These are phyloP conservation scores for Cryptomeria japonica DNA, from an alignment of 75 land plant species.

Conservation along the genomic window DNA sequence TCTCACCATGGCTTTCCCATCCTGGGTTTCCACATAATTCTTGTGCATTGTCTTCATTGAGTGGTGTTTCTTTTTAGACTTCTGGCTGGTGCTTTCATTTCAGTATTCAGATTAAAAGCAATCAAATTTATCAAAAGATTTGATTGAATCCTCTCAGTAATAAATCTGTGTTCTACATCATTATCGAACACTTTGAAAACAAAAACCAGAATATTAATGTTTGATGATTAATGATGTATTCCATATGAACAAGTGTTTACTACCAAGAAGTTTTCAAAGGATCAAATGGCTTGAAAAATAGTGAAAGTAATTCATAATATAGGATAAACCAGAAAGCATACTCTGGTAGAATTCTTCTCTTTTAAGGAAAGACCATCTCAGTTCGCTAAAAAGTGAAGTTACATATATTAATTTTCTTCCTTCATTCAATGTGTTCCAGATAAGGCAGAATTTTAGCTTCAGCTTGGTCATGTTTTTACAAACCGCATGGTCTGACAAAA, in stretches of 20 bases:
- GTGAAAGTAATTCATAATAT: neutral
- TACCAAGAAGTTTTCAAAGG: neutral
- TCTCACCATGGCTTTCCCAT: too few relatives aligned
- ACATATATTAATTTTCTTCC: neutral
- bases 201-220: too few relatives aligned
- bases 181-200: neutral
- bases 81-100: too few relatives aligned
- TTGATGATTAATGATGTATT: neutral
- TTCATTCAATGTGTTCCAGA: neutral
- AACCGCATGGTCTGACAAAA: neutral
- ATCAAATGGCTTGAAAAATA: neutral
- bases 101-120: too few relatives aligned
- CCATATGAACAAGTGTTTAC: neutral
- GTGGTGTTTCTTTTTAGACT: too few relatives aligned
- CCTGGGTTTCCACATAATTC: too few relatives aligned
- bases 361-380: neutral
- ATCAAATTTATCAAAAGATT: too few relatives aligned
- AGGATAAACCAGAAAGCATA: neutral
- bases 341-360: neutral
- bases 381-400: neutral
- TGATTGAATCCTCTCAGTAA: too few relatives aligned
- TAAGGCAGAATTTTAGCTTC: neutral
- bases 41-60: too few relatives aligned
- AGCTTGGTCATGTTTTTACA: neutral
- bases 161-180: too few relatives aligned